phyloP scores from a whole-genome alignment of 306 rosid genomes.

The Astragalus glycyphyllos region DNA sequence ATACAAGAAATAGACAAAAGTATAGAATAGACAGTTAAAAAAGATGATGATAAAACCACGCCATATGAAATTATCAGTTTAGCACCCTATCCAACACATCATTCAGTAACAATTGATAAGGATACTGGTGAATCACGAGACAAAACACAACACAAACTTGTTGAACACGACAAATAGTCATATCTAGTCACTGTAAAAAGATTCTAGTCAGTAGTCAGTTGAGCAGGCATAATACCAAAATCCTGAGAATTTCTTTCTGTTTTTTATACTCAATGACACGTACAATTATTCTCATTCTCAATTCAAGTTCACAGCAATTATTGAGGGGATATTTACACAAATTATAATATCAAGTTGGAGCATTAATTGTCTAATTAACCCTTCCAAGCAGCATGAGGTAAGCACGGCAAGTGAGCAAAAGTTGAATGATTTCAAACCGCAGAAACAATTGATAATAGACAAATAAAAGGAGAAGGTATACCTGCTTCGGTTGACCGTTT shows the following conservation, averaged over 20 bases:
- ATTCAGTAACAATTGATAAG: slow-evolving; percentile 7
- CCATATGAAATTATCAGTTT: background rate
- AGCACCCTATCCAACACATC: slow-evolving; percentile 20
- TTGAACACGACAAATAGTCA: slow-evolving; percentile 14
- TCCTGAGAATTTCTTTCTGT: background rate
- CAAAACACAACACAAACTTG: slow-evolving; percentile 18
- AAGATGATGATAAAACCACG: slow-evolving; percentile 9
- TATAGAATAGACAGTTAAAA: background rate
- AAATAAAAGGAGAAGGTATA: slow-evolving; percentile 26
- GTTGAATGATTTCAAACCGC: slow-evolving; percentile 26
- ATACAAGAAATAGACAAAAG: background rate
- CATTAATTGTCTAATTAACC: background rate
- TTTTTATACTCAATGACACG: background rate
- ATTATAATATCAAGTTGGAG: background rate
- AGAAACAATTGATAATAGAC: background rate
- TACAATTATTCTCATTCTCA: slow-evolving; percentile 7
- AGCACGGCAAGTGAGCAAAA: slow-evolving; percentile 9
- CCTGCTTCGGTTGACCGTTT: slow-evolving; percentile 98
- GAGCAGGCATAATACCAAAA: background rate
- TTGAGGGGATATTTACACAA: slow-evolving; percentile 10
- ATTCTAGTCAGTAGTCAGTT: background rate
- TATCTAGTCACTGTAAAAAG: slow-evolving; percentile 5
- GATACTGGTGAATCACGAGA: slow-evolving; percentile 24
- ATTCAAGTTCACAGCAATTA: slow-evolving; percentile 21
- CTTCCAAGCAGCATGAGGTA: slow-evolving; percentile 25